phyloP scores from a whole-genome alignment of 192 early-diverging fungal genomes.

The Phycomyces nitens region DNA sequence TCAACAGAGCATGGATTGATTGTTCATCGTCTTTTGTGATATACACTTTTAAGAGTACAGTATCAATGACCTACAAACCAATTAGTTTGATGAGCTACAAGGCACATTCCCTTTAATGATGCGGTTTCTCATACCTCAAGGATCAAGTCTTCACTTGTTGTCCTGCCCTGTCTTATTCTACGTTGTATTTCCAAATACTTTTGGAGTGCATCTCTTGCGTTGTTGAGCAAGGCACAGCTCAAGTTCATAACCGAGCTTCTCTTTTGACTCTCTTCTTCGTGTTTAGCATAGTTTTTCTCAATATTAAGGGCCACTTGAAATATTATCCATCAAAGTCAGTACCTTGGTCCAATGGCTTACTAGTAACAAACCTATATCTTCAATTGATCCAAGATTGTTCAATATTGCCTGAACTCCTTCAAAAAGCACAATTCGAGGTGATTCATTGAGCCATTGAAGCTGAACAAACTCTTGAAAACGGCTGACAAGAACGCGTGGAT shows the following conservation, averaged over 20 bases:
- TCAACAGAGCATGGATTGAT: slow-evolving; percentile 26
- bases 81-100: neutral
- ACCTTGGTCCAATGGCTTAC: neutral
- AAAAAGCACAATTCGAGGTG: slow-evolving; percentile 35
- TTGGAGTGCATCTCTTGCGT: slow-evolving; percentile 56
- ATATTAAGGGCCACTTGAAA: slow-evolving; percentile 27
- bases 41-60: slow-evolving; percentile 49
- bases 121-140: slow-evolving; percentile 13
- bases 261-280: neutral
- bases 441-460: slow-evolving; percentile 21
- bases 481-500: slow-evolving; percentile 54
- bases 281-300: slow-evolving; percentile 24
- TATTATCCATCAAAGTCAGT: slow-evolving; percentile 12
- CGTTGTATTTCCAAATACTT: slow-evolving; percentile 50
- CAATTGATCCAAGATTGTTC: slow-evolving; percentile 35
- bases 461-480: slow-evolving; percentile 44
- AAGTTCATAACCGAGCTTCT: slow-evolving; percentile 33
- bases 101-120: too few relatives aligned
- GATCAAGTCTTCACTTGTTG: slow-evolving; percentile 9
- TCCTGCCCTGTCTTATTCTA: slow-evolving; percentile 13
- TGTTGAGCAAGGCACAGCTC: slow-evolving; percentile 44
- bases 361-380: slow-evolving; percentile 44
- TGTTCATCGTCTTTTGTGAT: slow-evolving; percentile 25
- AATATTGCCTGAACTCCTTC: slow-evolving; percentile 37
- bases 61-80: slow-evolving; percentile 47